Percentiles rank a stretch among this genome's conserved stretches.
phyloP scores from a whole-genome alignment of 2,329 filamentous ascomycete genomes.

The Aureobasidium leucospermi region DNA sequence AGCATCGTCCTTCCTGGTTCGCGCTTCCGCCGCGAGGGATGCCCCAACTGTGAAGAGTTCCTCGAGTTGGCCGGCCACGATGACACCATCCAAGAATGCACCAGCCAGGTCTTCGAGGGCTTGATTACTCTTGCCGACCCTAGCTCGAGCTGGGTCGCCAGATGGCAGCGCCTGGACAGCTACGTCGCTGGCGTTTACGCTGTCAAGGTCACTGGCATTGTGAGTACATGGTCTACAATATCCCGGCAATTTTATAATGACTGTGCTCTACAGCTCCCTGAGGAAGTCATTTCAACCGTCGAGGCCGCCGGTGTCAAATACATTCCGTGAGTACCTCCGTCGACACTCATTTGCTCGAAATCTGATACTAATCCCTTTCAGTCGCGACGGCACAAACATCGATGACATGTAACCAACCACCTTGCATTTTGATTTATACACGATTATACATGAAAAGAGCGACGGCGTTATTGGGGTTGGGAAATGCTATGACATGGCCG shows the following conservation, averaged over 20 bases:
- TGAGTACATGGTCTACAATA: constrained; percentile 29
- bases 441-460: constrained; percentile 9
- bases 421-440: not conserved
- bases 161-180: constrained; percentile 84
- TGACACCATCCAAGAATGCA: constrained; percentile 85
- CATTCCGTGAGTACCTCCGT: constrained; percentile 41
- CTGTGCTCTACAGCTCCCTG: constrained; percentile 39
- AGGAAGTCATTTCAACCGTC: constrained; percentile 48
- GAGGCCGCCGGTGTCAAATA: constrained; percentile 56
- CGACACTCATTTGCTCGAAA: not conserved
- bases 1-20: constrained; percentile 76
- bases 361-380: not conserved
- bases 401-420: not conserved
- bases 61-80: constrained; percentile 69
- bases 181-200: constrained; percentile 90
- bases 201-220: constrained; percentile 82
- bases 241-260: constrained; percentile 12
- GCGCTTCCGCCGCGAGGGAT: constrained; percentile 82
- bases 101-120: constrained; percentile 92
- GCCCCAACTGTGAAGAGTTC: constrained; percentile 93
- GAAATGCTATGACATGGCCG: not conserved
- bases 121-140: constrained; percentile 80
- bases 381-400: constrained; percentile 13
- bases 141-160: constrained; percentile 85
- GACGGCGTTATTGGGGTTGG: constrained; percentile 6